Conservation (phyloP, 306 rosid genomes). For the Dalbergia cultrata region DNA sequence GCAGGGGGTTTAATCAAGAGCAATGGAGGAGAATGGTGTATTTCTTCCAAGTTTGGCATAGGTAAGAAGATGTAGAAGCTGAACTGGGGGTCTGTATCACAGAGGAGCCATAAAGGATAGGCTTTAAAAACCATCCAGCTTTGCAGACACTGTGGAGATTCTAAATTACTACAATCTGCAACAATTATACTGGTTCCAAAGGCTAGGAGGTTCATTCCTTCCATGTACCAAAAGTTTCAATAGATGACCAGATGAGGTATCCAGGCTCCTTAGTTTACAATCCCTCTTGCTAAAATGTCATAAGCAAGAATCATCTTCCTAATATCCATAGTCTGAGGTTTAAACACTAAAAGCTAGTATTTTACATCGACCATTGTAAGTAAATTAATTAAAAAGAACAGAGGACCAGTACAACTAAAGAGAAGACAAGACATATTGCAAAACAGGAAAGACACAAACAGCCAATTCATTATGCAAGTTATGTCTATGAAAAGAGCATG, state of each 20-base stretch:
- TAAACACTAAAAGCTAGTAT: slow-evolving; percentile 6
- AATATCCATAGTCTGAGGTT: slow-evolving; percentile 24
- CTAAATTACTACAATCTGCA: slow-evolving; percentile 2
- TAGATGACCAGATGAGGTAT: not conserved
- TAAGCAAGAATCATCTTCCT: slow-evolving; percentile 10
- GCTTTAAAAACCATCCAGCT: not conserved
- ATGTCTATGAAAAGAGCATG: slow-evolving; percentile 4
- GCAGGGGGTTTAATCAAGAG: slow-evolving; percentile 24
- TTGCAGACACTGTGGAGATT: not conserved
- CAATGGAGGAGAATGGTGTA: not conserved
- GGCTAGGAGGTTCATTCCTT: slow-evolving; percentile 7
- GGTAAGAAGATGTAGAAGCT: slow-evolving; percentile 15
- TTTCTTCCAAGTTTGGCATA: slow-evolving; percentile 19
- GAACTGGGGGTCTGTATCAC: slow-evolving; percentile 13
- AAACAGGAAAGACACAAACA: slow-evolving; percentile 7
- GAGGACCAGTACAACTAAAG: not conserved
- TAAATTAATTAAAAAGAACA: not conserved
- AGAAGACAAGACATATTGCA: not conserved
- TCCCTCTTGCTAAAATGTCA: slow-evolving; percentile 26
- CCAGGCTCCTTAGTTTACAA: not conserved
- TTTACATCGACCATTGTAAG: slow-evolving; percentile 19
- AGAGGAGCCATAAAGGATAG: not conserved
- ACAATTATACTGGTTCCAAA: not conserved
- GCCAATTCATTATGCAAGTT: slow-evolving; percentile 18
- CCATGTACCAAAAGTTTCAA: not conserved